These are phyloP conservation scores for Fraxinus paxiana DNA, from an alignment of 305 asterid species.

Conservation along the genomic window DNA sequence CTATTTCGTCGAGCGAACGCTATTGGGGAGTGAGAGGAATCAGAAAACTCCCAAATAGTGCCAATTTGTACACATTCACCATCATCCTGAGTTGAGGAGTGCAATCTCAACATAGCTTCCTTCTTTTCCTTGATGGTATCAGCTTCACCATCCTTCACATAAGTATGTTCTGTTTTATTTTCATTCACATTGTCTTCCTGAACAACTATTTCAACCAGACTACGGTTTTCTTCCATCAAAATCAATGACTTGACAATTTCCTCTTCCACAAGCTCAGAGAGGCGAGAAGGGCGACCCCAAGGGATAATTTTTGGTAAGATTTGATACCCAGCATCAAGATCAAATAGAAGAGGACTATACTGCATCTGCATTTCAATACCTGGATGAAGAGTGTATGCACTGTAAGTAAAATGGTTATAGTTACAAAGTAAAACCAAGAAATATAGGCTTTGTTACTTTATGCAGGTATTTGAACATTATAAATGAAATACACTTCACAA, in stretches of 20 bases:
- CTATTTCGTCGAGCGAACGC: slow-evolving; percentile 41
- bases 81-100: slow-evolving; percentile 38
- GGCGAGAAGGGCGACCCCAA: slow-evolving; percentile 59
- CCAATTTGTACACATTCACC: slow-evolving; percentile 44
- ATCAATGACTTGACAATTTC: slow-evolving; percentile 60
- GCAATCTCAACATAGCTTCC: slow-evolving; percentile 62
- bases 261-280: slow-evolving; percentile 73
- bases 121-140: slow-evolving; percentile 52
- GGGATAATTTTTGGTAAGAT: slow-evolving; percentile 59
- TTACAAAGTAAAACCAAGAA: slow-evolving; percentile 16
- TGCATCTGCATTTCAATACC: slow-evolving; percentile 38
- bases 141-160: slow-evolving; percentile 25
- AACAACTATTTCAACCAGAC: slow-evolving; percentile 33
- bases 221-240: slow-evolving; percentile 42
- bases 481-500: background rate
- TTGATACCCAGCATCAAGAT: slow-evolving; percentile 78
- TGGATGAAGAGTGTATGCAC: slow-evolving; percentile 29
- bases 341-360: slow-evolving; percentile 62
- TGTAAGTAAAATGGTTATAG: slow-evolving; percentile 9
- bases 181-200: slow-evolving; percentile 34
- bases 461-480: background rate
- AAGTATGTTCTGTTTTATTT: slow-evolving; percentile 18
- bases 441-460: background rate
- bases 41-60: slow-evolving; percentile 39
- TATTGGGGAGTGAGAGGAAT: slow-evolving; percentile 59